Percentiles rank a stretch among this genome's conserved stretches.
Conservation (phyloP, 805 yeast species). For the Starmerella khaoyaiensis region DNA sequence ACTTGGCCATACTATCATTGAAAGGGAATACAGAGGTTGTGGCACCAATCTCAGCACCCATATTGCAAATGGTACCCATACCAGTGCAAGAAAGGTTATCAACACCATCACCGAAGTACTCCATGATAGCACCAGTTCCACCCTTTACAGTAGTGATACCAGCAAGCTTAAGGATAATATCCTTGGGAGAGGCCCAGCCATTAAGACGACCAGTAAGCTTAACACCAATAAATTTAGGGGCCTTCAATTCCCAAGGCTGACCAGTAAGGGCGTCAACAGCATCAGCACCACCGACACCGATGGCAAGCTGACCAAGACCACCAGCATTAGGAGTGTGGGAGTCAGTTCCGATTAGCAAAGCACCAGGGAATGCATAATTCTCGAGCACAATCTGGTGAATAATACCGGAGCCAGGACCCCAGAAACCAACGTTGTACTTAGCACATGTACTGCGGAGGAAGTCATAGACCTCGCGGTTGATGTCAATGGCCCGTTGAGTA, state of each 20-base stretch:
- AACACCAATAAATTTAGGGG: slow-evolving; percentile 91
- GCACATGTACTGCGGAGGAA: slow-evolving; percentile 82
- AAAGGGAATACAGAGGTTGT: slow-evolving; percentile 96
- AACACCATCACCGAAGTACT: slow-evolving; percentile 93
- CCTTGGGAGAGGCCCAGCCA: slow-evolving; percentile 98
- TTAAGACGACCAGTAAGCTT: slow-evolving; percentile 80
- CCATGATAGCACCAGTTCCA: slow-evolving; percentile 95
- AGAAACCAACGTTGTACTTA: slow-evolving; percentile 92
- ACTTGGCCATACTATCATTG: slow-evolving; percentile 78
- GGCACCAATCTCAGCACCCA: slow-evolving; percentile 99
- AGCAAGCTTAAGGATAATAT: slow-evolving; percentile 82
- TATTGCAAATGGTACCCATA: slow-evolving; percentile 98
- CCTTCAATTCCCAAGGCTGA: slow-evolving; percentile 94
- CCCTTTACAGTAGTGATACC: slow-evolving; percentile 94
- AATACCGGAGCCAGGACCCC: slow-evolving; percentile 99
- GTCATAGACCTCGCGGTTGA: slow-evolving; percentile 89
- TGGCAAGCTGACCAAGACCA: slow-evolving; percentile 94
- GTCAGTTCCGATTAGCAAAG: slow-evolving; percentile 90
- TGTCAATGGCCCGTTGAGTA: slow-evolving; percentile 70
- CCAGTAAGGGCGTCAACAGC: slow-evolving; percentile 95
- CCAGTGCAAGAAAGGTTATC: slow-evolving; percentile 89
- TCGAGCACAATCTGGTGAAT: slow-evolving; percentile 94
- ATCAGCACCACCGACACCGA: slow-evolving; percentile 99
- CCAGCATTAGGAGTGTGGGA: slow-evolving; percentile 98
- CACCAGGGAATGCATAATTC: slow-evolving; percentile 96